phyloP scores from a whole-genome alignment of 2,329 filamentous ascomycete genomes.

The Tolypocladium inflatum region DNA sequence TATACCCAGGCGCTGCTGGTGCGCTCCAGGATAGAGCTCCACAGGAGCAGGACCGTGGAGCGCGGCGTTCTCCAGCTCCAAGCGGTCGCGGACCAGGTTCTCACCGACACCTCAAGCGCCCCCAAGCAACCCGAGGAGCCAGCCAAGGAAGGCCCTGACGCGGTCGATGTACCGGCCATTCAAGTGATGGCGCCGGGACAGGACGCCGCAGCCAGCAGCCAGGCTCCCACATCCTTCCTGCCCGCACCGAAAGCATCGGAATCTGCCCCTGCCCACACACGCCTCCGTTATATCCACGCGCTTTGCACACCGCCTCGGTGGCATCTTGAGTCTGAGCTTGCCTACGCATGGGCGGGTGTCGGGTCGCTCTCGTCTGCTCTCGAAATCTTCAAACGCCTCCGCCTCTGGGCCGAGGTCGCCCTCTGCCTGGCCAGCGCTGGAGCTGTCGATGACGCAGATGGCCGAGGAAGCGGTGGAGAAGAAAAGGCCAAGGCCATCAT shows the following conservation, averaged over 20 bases:
- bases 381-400: conserved; percentile 88
- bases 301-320: conserved; percentile 79
- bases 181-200: conserved; percentile 30
- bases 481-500: conserved; percentile 72
- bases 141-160: conserved; percentile 11
- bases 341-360: conserved; percentile 81
- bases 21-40: conserved; percentile 80
- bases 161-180: conserved; percentile 33
- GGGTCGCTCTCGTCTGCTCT: conserved; percentile 83
- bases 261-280: conserved; percentile 65
- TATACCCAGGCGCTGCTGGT: conserved; percentile 92
- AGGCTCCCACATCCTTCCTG: conserved; percentile 66
- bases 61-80: conserved; percentile 86
- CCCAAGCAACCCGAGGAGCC: conserved; percentile 18
- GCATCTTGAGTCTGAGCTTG: conserved; percentile 90
- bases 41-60: conserved; percentile 79
- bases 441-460: conserved; percentile 47
- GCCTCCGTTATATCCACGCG: conserved; percentile 75
- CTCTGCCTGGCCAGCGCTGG: conserved; percentile 66
- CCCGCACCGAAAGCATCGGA: conserved; percentile 67
- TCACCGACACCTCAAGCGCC: conserved; percentile 62
- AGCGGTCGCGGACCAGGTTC: conserved; percentile 88
- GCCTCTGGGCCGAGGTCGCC: conserved; percentile 91
- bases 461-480: conserved; percentile 51
- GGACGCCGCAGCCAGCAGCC: conserved; percentile 10